Evolutionary conservation across 1,284 basidiomycete genomes (phyloP), one percentile per base, ranked within the genome.

Genomic region (Microbotryum silenes-acaulis): DNA sequence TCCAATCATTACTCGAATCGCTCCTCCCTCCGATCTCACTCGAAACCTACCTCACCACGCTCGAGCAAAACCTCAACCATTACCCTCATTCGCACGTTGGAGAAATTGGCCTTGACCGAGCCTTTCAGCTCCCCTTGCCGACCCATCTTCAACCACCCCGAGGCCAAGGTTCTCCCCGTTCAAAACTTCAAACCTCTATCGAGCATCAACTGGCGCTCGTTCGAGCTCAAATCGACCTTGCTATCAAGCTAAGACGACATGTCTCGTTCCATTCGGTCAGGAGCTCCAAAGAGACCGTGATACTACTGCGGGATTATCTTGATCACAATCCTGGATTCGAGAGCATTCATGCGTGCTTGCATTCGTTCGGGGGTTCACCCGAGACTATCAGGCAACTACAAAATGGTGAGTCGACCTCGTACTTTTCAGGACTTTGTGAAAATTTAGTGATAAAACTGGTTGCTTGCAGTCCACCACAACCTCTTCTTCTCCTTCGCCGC

Each of bases 241-340:
- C 89, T 1, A 79, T 89, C 5, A 82, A 86, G 70, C 74, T 89
- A 5, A 72, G 78, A 44, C 79, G 86, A 31, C 87, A 86, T 71
- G 77, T 89, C 57, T 89, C 86, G 72, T 69, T 91, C 47, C 89
- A 91, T 70, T 88, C 85, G 66, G 89, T 91, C 57, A 85, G 87
- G 71, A 79, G 82, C 12, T 82, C 83, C 57, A 78, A 81, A 59
- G 81, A 79, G 42, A 89, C 87, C 3, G 66, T 81, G 31, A 81
- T 84, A 25, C 74, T 90, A 47, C 71, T 91, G 9, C 52, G 60
- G 6, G 18, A 48, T 16, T 61, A 58, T 51, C 63, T 59, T 42
- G 50, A 51, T 25, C 42, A 55, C 2, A 44, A 59, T 20, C 50
- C 52, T 2, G 59, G 59, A 20, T 65, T 60, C 56, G 25, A 18